A percentile compares a stretch with the other conserved stretches of the same genome.
Conservation (phyloP, 1,284 basidiomycete genomes). For the Leccinum griseonigrum region DNA sequence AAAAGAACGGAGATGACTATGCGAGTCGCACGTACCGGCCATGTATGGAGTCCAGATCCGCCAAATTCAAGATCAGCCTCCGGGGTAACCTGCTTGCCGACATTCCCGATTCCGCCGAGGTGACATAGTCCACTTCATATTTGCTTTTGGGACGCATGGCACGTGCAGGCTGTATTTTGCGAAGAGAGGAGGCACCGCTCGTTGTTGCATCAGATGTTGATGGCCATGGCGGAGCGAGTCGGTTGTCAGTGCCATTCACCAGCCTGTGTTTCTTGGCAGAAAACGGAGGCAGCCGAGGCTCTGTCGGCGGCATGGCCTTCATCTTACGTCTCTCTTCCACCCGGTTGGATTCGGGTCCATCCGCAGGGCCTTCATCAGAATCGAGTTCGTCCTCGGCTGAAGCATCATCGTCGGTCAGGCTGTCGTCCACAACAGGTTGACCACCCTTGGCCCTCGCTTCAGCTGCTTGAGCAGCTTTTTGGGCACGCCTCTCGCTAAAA, state of each 20-base stretch:
- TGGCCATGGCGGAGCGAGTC: slow-evolving; percentile 23
- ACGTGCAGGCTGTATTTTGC: slow-evolving; percentile 24
- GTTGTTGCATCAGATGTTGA: slow-evolving; percentile 15
- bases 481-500: slow-evolving; percentile 47
- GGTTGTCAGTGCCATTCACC: slow-evolving; percentile 19
- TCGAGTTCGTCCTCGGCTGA: slow-evolving; percentile 42
- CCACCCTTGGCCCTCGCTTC: slow-evolving; percentile 27
- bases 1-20: slow-evolving; percentile 3
- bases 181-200: slow-evolving; percentile 5
- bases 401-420: slow-evolving; percentile 25
- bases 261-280: slow-evolving; percentile 27
- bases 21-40: slow-evolving; percentile 49
- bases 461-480: slow-evolving; percentile 41
- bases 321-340: slow-evolving; percentile 30
- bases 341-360: slow-evolving; percentile 21
- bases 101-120: slow-evolving; percentile 16
- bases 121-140: slow-evolving; percentile 21
- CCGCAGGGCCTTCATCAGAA: slow-evolving; percentile 37
- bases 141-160: slow-evolving; percentile 29
- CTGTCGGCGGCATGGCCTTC: slow-evolving; percentile 26
- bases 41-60: slow-evolving; percentile 52
- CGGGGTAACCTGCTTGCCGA: slow-evolving; percentile 28
- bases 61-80: slow-evolving; percentile 41
- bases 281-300: slow-evolving; percentile 18
- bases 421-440: slow-evolving; percentile 27